phyloP scores from a whole-genome alignment of 768 basidiomycete genomes.

The Trametes cingulata region DNA sequence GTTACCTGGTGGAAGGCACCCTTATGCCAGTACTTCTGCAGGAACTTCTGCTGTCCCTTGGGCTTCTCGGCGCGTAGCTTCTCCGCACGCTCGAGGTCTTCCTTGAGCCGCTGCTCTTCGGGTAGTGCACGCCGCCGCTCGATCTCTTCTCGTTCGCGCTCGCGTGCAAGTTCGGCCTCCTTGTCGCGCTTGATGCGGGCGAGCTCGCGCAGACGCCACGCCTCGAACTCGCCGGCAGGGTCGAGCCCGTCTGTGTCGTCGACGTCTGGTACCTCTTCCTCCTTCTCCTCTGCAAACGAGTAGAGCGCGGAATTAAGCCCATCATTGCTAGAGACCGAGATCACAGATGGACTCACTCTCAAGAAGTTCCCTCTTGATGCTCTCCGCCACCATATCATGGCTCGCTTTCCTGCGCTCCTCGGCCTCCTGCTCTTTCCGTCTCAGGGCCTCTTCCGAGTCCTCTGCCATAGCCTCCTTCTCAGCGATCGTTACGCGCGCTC shows the following conservation, averaged over 20 bases:
- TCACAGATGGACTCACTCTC: slow-evolving; percentile 72
- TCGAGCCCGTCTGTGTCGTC: slow-evolving; percentile 96
- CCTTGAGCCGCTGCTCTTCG: slow-evolving; percentile 88
- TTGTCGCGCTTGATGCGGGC: slow-evolving; percentile 93
- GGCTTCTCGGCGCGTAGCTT: slow-evolving; percentile 85
- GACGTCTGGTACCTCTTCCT: slow-evolving; percentile 79
- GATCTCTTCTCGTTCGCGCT: slow-evolving; percentile 87
- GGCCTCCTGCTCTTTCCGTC: slow-evolving; percentile 69
- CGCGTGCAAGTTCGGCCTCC: slow-evolving; percentile 78
- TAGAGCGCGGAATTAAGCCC: neutral
- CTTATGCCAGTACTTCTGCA: slow-evolving; percentile 99
- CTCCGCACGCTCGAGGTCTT: slow-evolving; percentile 87
- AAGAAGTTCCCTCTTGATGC: slow-evolving; percentile 85
- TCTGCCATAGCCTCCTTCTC: slow-evolving; percentile 67
- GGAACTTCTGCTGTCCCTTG: slow-evolving; percentile 87
- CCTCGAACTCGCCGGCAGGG: slow-evolving; percentile 88
- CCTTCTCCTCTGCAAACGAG: slow-evolving; percentile 76
- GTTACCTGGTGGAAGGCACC: slow-evolving; percentile 95
- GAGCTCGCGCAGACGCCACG: slow-evolving; percentile 93
- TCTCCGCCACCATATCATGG: slow-evolving; percentile 92
- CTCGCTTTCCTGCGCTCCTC: slow-evolving; percentile 87
- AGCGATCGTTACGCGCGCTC: slow-evolving; percentile 69
- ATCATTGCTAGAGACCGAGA: neutral
- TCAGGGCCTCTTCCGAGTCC: slow-evolving; percentile 74
- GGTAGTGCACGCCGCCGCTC: slow-evolving; percentile 91